phyloP scores from a whole-genome alignment of 2,329 filamentous ascomycete species.

The Colletotrichum orchidophilum region DNA sequence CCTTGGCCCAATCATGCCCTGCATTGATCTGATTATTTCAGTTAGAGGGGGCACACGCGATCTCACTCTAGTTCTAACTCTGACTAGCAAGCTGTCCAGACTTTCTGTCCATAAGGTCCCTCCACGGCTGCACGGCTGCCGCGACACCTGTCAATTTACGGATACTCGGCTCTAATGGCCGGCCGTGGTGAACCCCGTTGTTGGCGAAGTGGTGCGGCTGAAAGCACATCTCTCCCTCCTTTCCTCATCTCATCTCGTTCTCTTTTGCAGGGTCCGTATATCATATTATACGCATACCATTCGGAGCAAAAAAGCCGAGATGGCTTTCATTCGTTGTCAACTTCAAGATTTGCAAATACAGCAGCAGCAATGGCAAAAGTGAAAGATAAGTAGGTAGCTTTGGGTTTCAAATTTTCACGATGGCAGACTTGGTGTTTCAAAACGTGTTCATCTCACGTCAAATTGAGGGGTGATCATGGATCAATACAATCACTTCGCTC shows the following conservation, averaged over 20 bases:
- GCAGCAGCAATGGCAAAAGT: background rate
- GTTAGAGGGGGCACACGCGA: background rate
- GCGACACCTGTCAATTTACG: background rate
- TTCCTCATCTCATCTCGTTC: background rate
- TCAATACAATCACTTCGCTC: background rate
- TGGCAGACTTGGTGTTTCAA: background rate
- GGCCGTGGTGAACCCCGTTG: background rate
- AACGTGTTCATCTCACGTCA: background rate
- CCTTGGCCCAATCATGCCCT: background rate
- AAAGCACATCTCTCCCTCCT: background rate
- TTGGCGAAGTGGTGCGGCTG: background rate
- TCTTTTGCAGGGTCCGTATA: background rate
- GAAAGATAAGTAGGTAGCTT: background rate
- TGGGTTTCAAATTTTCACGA: background rate
- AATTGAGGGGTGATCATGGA: background rate
- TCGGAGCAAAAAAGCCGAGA: background rate
- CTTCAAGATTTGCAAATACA: background rate
- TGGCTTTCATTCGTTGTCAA: background rate
- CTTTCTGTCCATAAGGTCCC: background rate
- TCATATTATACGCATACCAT: background rate
- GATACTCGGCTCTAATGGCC: background rate
- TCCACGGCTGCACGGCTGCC: background rate
- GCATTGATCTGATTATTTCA: background rate
- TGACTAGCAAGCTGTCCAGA: background rate
- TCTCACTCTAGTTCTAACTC: background rate